Base-by-base conservation (phyloP, 1,284 basidiomycete species). In the Naganishia cerealis region DNA sequence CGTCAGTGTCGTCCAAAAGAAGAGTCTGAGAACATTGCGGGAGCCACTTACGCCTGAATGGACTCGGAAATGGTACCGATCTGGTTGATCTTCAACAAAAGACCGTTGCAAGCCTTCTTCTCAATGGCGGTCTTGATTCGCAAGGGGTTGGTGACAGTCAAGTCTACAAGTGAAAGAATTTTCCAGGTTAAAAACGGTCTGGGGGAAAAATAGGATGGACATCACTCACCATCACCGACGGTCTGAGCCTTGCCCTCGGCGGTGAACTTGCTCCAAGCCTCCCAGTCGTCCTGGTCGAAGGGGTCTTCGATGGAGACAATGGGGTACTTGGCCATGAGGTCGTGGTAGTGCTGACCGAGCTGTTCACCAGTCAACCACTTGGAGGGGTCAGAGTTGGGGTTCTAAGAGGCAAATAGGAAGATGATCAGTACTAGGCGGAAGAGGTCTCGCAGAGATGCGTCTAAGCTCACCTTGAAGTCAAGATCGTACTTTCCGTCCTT, bases 201-300 rank as follows among this genome's bases (percentile, higher is more conserved):
- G 79, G 72, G 80, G 71, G 58, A 69, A 71, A 48, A 21, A 29
- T 21, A 10, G 16, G 29, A 29, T 33, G 29, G 36, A 42, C 39
- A 15, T 26, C 26, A 62, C 59, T 21, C 42, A 63, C 61, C 70
- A 62, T 67, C 65, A 56, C 65, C 73, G 70, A 76, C 68, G 67
- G 78, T 76, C 72, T 82, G 93, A 79, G 92, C 89, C 33, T 85
- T 84, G 75, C 86, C 85, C 72, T 87, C 81, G 76, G 84, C 82
- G 75, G 90, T 95, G 84, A 97, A 92, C 85, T 94, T 88, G 55
- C 88, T 84, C 96, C 96, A 99, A 55, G 94, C 92, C 81, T 94
- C 93, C 91, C 93, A 98, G 85, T 98, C 95, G 81, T 99, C 96
- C 86, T 99, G 94, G 84, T 99, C 94, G 84, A 99, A 99, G 82